phyloP scores from a whole-genome alignment of 148 eudicot genomes.

The Diospyros lotus region DNA sequence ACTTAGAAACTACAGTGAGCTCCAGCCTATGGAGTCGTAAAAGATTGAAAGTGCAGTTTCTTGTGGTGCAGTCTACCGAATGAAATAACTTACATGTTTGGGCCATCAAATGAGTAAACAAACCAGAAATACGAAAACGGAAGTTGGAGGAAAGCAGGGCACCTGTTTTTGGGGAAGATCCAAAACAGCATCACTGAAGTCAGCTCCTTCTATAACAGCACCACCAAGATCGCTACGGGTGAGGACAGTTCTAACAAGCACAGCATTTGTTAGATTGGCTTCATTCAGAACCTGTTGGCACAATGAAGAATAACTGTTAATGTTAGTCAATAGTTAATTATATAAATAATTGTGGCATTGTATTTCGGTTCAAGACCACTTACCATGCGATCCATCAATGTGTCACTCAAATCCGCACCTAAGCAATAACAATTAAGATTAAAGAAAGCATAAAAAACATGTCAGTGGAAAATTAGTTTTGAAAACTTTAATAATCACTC shows the following conservation, averaged over 20 bases:
- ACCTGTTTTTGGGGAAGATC: conserved; percentile 94
- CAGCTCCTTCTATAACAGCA: conserved; percentile 90
- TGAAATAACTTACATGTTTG: background rate
- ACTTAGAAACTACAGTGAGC: too few species aligned
- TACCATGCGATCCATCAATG: conserved; percentile 99
- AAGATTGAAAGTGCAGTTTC: too few species aligned
- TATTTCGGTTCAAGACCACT: background rate
- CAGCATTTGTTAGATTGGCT: conserved; percentile 89
- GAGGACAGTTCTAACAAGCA: conserved; percentile 82
- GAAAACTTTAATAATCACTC: too few species aligned
- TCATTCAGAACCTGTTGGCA: conserved; percentile 68
- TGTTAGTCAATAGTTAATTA: background rate
- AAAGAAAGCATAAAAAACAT: too few species aligned
- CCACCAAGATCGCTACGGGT: conserved; percentile 98
- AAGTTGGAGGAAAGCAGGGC: background rate
- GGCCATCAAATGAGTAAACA: background rate
- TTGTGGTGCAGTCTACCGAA: background rate
- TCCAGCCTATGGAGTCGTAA: too few species aligned
- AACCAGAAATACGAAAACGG: background rate
- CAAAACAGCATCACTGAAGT: conserved; percentile 93
- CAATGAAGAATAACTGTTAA: background rate
- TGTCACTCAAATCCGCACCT: conserved; percentile 98
- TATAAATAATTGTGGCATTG: background rate
- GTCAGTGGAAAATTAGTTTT: too few species aligned
- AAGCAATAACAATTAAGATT: background rate